Conservation (phyloP, 129 eudicot genomes). For the Deinandra increscens region DNA sequence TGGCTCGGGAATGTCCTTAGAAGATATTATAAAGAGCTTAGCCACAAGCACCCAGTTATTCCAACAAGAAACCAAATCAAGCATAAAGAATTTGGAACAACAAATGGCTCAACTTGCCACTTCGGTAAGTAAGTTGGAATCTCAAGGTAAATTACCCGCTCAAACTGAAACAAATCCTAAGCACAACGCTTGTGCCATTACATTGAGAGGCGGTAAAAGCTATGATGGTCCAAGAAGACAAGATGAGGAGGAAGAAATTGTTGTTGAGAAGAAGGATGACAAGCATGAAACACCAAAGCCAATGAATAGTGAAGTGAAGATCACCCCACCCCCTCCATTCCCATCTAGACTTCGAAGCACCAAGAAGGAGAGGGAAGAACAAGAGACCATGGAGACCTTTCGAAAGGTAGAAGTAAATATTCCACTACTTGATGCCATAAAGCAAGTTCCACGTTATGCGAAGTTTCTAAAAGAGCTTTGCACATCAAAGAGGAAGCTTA, state of each 20-base stretch:
- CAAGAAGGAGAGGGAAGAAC: not conserved
- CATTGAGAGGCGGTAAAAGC: not conserved
- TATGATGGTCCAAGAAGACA: not conserved
- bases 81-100: too few species aligned
- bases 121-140: too few species aligned
- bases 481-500: not conserved
- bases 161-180: too few species aligned
- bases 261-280: not conserved
- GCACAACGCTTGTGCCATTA: too few species aligned
- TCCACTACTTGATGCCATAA: constrained; percentile 18
- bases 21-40: too few species aligned
- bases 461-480: constrained; percentile 11
- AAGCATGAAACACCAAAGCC: not conserved
- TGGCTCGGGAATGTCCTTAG: too few species aligned
- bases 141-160: too few species aligned
- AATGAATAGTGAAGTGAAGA: not conserved
- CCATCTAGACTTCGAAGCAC: not conserved
- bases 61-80: too few species aligned
- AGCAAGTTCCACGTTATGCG: constrained; percentile 5
- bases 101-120: too few species aligned
- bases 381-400: not conserved
- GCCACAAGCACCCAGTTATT: too few species aligned
- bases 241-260: not conserved
- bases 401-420: constrained; percentile 1
- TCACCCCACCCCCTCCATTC: not conserved